Evolutionary conservation across 805 yeast genomes (phyloP).

Genomic region (Monosporozyma siamensis): DNA sequence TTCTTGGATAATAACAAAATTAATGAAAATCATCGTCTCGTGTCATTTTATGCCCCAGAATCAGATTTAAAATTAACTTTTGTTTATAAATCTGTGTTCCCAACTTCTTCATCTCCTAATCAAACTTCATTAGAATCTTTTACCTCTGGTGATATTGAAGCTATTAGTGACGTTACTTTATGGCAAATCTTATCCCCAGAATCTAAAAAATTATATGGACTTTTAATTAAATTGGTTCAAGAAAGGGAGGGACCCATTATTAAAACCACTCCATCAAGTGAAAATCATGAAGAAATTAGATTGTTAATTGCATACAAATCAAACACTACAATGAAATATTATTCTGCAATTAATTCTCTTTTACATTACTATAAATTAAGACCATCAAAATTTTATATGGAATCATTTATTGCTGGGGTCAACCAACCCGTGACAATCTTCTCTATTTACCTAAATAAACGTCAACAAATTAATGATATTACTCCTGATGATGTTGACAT

Average conservation of each 20-base stretch:
- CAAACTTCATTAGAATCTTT: too few species aligned
- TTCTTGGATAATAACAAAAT: conserved; percentile 52
- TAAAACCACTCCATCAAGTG: conserved; percentile 64
- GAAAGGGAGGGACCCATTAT: conserved; percentile 86
- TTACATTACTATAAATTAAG: conserved; percentile 82
- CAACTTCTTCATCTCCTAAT: too few species aligned
- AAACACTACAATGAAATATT: conserved; percentile 76
- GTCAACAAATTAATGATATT: conserved; percentile 33
- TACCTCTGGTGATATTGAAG: conserved; percentile 38
- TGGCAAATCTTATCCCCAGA: conserved; percentile 66
- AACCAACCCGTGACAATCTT: conserved; percentile 64
- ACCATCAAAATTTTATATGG: conserved; percentile 85
- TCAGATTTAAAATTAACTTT: conserved; percentile 37
- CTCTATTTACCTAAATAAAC: conserved; percentile 73
- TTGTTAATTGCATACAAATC: conserved; percentile 83
- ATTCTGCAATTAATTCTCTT: conserved; percentile 75
- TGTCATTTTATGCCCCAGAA: conserved; percentile 40
- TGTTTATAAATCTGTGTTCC: conserved; percentile 65
- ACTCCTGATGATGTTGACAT: conserved; percentile 38
- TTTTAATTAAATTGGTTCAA: conserved; percentile 58
- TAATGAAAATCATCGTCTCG: conserved; percentile 56
- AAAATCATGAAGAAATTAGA: conserved; percentile 74
- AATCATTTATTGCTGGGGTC: conserved; percentile 66
- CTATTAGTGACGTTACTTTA: conserved; percentile 73
- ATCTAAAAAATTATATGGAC: conserved; percentile 70